Evolutionary conservation across 805 yeast species (phyloP).

Genomic region (Pichia occidentalis): DNA sequence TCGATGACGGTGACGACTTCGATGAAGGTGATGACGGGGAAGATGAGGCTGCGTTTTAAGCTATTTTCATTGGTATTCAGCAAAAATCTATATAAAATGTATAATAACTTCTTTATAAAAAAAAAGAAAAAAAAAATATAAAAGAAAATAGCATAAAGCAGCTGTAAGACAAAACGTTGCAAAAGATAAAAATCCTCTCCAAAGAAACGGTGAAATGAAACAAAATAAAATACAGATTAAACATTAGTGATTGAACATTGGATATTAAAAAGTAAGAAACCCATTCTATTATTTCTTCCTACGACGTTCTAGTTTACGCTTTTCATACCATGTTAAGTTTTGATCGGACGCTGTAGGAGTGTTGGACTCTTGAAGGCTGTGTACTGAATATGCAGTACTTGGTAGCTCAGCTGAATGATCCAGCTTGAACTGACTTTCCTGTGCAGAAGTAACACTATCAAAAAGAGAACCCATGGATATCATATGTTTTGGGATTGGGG

Average conservation of each 20-base stretch:
- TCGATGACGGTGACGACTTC: slow-evolving; percentile 66
- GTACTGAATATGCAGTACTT: slow-evolving; percentile 2
- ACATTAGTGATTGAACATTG: no score
- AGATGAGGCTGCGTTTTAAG: slow-evolving; percentile 63
- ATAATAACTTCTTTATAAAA: not conserved
- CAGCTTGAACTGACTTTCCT: slow-evolving; percentile 3
- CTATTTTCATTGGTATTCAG: no score
- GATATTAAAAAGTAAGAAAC: no score
- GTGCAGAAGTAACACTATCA: no score
- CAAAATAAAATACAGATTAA: no score
- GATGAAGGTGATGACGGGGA: slow-evolving; percentile 49
- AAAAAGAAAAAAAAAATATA: slow-evolving; percentile 1
- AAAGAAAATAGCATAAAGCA: not conserved
- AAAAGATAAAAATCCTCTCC: no score
- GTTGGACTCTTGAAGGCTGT: not conserved
- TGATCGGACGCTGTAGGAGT: no score
- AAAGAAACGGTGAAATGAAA: no score
- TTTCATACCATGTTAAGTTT: slow-evolving; percentile 8
- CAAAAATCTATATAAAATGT: no score
- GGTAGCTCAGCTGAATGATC: slow-evolving; percentile 3
- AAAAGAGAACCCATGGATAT: slow-evolving; percentile 19
- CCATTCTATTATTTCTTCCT: no score
- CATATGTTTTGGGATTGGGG: slow-evolving; percentile 25
- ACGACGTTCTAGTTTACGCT: slow-evolving; percentile 6
- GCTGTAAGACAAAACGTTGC: no score